These are phyloP conservation scores for Boletus tomentosulus DNA, from an alignment of 768 basidiomycete genomes.

Conservation along the genomic window DNA sequence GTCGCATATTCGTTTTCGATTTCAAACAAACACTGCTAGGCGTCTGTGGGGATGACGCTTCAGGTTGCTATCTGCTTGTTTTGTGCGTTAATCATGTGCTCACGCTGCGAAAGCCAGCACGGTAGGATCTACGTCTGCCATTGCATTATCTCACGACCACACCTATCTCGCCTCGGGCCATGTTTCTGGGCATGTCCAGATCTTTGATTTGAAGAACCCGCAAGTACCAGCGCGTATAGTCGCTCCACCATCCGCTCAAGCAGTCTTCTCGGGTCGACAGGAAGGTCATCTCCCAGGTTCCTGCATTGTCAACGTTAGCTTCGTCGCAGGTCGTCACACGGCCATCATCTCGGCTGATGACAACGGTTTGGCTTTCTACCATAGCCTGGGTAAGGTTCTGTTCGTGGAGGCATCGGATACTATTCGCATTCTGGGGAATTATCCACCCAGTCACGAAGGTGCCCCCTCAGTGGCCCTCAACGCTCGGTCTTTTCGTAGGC, in stretches of 20 bases:
- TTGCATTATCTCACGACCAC: conserved; percentile 90
- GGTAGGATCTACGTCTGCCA: conserved; percentile 78
- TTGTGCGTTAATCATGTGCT: conserved; percentile 15
- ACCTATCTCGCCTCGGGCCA: conserved; percentile 92
- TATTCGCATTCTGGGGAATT: conserved; percentile 88
- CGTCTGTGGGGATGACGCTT: conserved; percentile 67
- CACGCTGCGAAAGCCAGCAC: conserved; percentile 43
- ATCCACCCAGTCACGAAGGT: conserved; percentile 40
- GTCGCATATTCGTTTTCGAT: conserved; percentile 79
- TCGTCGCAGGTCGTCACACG: conserved; percentile 89
- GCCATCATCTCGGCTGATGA: conserved; percentile 91
- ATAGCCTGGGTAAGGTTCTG: conserved; percentile 88
- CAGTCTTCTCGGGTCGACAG: conserved; percentile 72
- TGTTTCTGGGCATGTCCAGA: conserved; percentile 73
- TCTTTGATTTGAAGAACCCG: conserved; percentile 77
- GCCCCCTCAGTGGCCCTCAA: conserved; percentile 12
- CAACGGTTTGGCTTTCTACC: conserved; percentile 88
- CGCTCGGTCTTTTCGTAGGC: conserved; percentile 37
- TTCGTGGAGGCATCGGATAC: conserved; percentile 95
- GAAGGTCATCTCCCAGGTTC: conserved; percentile 84
- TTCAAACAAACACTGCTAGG: conserved; percentile 83
- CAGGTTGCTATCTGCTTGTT: conserved; percentile 43
- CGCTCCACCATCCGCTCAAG: conserved; percentile 60
- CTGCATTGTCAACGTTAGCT: conserved; percentile 75
- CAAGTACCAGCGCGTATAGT: conserved; percentile 65